Conservation (phyloP, 352 stramenopile species). For the Globisporangium orthogonon region DNA sequence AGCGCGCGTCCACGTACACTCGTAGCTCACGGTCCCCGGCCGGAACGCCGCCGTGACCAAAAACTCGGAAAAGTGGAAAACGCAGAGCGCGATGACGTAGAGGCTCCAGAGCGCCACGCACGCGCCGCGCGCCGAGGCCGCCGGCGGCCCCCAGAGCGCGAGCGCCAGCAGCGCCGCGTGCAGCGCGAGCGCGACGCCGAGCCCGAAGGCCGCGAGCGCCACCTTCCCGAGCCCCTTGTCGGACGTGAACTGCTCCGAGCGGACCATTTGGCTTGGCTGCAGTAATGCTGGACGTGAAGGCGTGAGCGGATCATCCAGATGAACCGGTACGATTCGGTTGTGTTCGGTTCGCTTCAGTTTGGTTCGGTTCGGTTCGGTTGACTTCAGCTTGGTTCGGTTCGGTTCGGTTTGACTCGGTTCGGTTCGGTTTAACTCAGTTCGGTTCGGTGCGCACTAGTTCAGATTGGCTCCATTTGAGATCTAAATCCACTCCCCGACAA, state of each 20-base stretch:
- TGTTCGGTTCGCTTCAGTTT: no score
- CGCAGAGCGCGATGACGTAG: conserved; percentile 68
- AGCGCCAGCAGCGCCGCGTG: conserved; percentile 51
- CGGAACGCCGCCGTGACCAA: conserved; percentile 77
- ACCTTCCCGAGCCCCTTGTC: conserved; percentile 71
- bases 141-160: conserved; percentile 18
- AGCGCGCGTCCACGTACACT: conserved; percentile 43
- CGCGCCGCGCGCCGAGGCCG: conserved; percentile 25
- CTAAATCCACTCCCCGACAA: no score
- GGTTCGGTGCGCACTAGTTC: no score
- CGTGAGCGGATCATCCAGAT: no score
- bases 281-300: no score
- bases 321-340: no score
- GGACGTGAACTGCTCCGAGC: conserved; percentile 69
- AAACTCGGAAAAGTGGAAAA: conserved; percentile 86
- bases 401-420: no score
- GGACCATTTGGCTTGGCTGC: conserved; percentile 32
- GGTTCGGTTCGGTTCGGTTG: no score
- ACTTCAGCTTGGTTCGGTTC: no score
- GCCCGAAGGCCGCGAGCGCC: conserved; percentile 62
- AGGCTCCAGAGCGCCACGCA: conserved; percentile 64
- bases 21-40: conserved; percentile 69
- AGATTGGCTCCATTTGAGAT: no score
- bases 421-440: no score
- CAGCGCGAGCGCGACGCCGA: conserved; percentile 69